A percentile compares a stretch with the other conserved stretches of the same genome.
Evolutionary conservation across 345 rosid genomes (phyloP).

Genomic region (Passiflora organensis): DNA sequence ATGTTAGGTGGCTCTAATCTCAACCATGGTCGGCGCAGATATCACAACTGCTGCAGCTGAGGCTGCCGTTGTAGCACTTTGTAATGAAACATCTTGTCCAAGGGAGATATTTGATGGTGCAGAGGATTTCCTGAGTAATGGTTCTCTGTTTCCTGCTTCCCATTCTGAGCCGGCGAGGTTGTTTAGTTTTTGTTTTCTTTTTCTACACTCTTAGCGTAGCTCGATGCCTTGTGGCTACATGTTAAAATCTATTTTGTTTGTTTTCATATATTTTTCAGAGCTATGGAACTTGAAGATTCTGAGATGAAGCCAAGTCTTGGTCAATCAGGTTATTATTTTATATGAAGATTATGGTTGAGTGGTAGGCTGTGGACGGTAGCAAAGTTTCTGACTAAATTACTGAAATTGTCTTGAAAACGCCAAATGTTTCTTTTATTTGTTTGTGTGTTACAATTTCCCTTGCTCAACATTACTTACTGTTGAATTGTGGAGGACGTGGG

Average conservation of each 20-base stretch:
- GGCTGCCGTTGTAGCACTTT: constrained; percentile 73
- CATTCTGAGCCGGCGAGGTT: constrained; percentile 40
- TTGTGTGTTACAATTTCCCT: neutral
- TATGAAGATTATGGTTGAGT: neutral
- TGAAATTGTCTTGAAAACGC: neutral
- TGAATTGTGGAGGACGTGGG: neutral
- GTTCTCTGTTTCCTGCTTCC: constrained; percentile 20
- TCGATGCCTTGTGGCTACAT: constrained; percentile 6
- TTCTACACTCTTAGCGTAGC: neutral
- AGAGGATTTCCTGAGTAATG: constrained; percentile 26
- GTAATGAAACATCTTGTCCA: constrained; percentile 69
- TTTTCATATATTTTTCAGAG: constrained; percentile 33
- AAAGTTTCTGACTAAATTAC: neutral
- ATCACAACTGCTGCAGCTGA: constrained; percentile 71
- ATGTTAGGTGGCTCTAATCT: constrained; percentile 56
- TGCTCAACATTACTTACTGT: neutral
- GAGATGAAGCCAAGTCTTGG: constrained; percentile 33
- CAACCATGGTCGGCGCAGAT: constrained; percentile 57
- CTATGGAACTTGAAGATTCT: constrained; percentile 31
- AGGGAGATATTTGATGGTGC: constrained; percentile 54
- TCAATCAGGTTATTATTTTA: constrained; percentile 31
- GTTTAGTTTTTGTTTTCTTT: neutral
- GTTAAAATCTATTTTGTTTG: neutral
- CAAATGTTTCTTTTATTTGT: neutral
- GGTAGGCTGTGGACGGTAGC: neutral